Percentiles rank a stretch among this genome's conserved stretches.
Conservation (phyloP, 2,329 filamentous ascomycete species). For the Didymella segeticola region DNA sequence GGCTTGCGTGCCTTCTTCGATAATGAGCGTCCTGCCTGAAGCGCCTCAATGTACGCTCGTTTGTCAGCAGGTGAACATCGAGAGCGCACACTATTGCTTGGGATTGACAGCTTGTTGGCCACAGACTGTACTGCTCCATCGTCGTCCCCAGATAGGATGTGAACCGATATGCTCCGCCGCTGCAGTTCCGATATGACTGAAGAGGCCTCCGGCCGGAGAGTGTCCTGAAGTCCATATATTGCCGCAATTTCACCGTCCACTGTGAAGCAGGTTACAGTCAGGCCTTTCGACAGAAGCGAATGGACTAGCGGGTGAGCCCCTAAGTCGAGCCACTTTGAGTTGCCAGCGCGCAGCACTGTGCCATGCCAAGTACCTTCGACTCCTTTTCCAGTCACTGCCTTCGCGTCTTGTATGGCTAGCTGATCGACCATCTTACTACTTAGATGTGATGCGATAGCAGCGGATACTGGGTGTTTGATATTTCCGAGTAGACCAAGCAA, state of each 20-base stretch:
- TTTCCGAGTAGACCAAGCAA: constrained; percentile 51
- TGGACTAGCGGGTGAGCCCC: constrained; percentile 54
- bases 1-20: constrained; percentile 14
- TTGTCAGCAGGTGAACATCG: constrained; percentile 63
- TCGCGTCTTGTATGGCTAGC: constrained; percentile 27
- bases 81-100: constrained; percentile 50
- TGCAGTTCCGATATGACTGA: constrained; percentile 60
- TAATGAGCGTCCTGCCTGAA: constrained; percentile 22
- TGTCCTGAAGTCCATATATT: constrained; percentile 59
- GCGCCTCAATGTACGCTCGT: constrained; percentile 56
- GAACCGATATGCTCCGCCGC: constrained; percentile 55
- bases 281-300: constrained; percentile 24
- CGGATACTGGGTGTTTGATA: constrained; percentile 61
- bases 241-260: constrained; percentile 53
- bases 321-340: constrained; percentile 55
- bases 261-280: constrained; percentile 61
- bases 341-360: constrained; percentile 53
- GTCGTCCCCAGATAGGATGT: constrained; percentile 66
- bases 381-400: constrained; percentile 52
- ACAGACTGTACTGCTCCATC: constrained; percentile 55
- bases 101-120: constrained; percentile 49
- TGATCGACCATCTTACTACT: constrained; percentile 20
- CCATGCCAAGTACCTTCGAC: constrained; percentile 50
- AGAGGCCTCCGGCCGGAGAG: constrained; percentile 58
- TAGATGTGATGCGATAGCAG: constrained; percentile 55